Conservation (phyloP, 2,329 filamentous ascomycete genomes). For the Pseudopithomyces maydicus region DNA sequence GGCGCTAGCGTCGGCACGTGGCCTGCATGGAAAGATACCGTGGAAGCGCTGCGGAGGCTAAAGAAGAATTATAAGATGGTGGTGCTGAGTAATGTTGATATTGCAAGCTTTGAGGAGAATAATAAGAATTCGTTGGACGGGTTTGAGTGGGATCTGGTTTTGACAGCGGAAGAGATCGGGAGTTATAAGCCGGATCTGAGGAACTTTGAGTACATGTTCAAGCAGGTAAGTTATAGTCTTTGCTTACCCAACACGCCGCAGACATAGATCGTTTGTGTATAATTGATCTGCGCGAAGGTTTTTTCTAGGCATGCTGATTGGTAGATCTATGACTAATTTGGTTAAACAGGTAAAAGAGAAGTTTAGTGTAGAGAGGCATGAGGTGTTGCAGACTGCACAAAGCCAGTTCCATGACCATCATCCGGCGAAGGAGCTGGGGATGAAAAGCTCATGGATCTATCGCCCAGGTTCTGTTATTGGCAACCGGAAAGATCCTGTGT, state of each 20-base stretch:
- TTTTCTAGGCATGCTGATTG: not conserved
- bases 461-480: constrained; percentile 56
- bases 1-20: constrained; percentile 59
- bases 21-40: constrained; percentile 63
- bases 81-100: constrained; percentile 66
- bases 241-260: too few relatives aligned
- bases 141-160: constrained; percentile 65
- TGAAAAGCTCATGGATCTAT: constrained; percentile 70
- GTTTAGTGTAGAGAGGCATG: constrained; percentile 61
- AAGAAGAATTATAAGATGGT: constrained; percentile 61
- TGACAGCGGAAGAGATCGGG: constrained; percentile 74
- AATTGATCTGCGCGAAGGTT: too few relatives aligned
- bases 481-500: constrained; percentile 48
- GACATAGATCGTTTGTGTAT: too few relatives aligned
- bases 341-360: constrained; percentile 43
- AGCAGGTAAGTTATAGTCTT: constrained; percentile 50
- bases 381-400: constrained; percentile 71
- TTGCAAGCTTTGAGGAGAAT: constrained; percentile 56
- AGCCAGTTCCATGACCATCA: constrained; percentile 71
- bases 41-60: constrained; percentile 58
- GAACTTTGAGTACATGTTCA: constrained; percentile 71
- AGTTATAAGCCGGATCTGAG: constrained; percentile 69
- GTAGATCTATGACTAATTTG: not conserved
- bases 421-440: constrained; percentile 64
- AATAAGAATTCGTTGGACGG: constrained; percentile 57